Evolutionary conservation across 495 filamentous ascomycete genomes (phyloP).

Genomic region (Glutinoglossum americanum): DNA sequence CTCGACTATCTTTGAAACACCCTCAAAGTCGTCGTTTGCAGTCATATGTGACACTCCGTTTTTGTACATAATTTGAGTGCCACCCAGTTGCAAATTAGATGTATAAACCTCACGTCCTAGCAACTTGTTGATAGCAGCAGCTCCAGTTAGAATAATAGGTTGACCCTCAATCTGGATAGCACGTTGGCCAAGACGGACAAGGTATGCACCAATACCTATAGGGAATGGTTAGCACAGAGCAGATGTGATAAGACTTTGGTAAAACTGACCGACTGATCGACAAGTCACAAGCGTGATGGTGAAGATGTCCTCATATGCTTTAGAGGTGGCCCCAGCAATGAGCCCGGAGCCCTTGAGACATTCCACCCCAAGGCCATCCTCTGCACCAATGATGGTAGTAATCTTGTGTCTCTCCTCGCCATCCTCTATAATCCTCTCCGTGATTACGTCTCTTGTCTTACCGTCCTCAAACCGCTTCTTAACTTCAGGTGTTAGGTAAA

Average conservation of each 20-base stretch:
- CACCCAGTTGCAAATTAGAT: constrained; percentile 94
- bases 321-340: constrained; percentile 91
- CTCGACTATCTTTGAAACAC: constrained; percentile 91
- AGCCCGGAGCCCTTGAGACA: constrained; percentile 92
- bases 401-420: constrained; percentile 89
- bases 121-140: constrained; percentile 92
- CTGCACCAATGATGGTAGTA: constrained; percentile 78
- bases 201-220: constrained; percentile 82
- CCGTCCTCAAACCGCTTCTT: constrained; percentile 79
- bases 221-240: constrained; percentile 4
- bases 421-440: constrained; percentile 62
- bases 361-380: constrained; percentile 93
- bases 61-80: constrained; percentile 99
- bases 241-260: constrained; percentile 5
- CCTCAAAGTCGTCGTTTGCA: constrained; percentile 90
- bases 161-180: constrained; percentile 98
- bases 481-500: constrained; percentile 76
- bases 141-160: constrained; percentile 96
- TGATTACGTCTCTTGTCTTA: constrained; percentile 64
- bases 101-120: constrained; percentile 97
- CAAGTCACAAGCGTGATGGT: constrained; percentile 96
- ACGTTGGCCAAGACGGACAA: constrained; percentile 91
- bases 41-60: constrained; percentile 99
- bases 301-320: constrained; percentile 97
- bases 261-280: constrained; percentile 57